Percentiles rank a stretch among this genome's conserved stretches.
Evolutionary conservation across 768 basidiomycete genomes (phyloP).

Genomic region (Trametopsis cervina): DNA sequence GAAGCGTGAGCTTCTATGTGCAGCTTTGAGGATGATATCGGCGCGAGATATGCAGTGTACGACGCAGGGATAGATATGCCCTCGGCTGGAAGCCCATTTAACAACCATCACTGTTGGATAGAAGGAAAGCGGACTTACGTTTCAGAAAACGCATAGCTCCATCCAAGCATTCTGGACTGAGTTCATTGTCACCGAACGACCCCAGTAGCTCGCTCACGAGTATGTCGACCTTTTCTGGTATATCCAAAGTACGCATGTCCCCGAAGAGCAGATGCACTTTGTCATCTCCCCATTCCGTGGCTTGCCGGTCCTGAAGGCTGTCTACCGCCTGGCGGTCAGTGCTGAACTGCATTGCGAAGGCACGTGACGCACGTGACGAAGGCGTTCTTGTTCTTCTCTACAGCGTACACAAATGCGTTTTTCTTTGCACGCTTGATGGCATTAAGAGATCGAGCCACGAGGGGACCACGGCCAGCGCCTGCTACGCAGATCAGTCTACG

Average conservation of each 20-base stretch:
- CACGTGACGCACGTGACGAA: constrained; percentile 88
- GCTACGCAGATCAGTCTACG: constrained; percentile 81
- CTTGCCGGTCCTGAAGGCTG: constrained; percentile 80
- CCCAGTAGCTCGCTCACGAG: constrained; percentile 94
- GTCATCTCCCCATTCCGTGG: constrained; percentile 69
- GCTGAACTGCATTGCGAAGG: no score
- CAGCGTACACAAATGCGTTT: constrained; percentile 68
- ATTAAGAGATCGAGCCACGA: constrained; percentile 77
- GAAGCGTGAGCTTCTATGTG: constrained; percentile 71
- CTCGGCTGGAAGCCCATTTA: constrained; percentile 65
- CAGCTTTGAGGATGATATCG: constrained; percentile 89
- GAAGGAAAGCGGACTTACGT: constrained; percentile 42
- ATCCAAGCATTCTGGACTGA: constrained; percentile 96
- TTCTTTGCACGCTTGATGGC: constrained; percentile 66
- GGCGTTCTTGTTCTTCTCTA: constrained; percentile 97
- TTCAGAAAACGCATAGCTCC: constrained; percentile 93
- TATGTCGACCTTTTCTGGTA: constrained; percentile 89
- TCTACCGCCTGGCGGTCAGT: no score
- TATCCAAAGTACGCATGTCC: constrained; percentile 81
- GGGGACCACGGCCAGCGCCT: constrained; percentile 91
- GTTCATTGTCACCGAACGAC: constrained; percentile 97
- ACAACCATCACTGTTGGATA: no score
- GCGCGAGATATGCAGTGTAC: constrained; percentile 92
- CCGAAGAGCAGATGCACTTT: constrained; percentile 82
- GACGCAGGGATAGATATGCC: constrained; percentile 96